phyloP scores from a whole-genome alignment of 2,329 filamentous ascomycete genomes.

The Neopestalotiopsis rosae region DNA sequence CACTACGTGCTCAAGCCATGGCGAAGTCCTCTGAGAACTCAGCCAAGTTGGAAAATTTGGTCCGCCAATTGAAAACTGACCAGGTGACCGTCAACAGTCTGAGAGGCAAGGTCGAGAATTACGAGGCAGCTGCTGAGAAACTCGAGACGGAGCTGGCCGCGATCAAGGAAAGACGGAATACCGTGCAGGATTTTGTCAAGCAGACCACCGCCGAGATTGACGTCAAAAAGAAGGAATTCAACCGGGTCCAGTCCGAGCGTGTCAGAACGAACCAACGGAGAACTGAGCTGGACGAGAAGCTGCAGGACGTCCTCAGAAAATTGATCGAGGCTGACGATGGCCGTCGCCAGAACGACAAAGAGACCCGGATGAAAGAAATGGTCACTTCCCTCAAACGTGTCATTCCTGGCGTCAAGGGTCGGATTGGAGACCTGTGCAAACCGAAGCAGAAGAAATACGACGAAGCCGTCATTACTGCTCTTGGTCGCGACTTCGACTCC shows the following conservation, averaged over 20 bases:
- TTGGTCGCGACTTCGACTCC: slow-evolving; percentile 92
- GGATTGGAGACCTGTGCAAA: slow-evolving; percentile 89
- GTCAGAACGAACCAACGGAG: slow-evolving; percentile 80
- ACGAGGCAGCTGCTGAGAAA: slow-evolving; percentile 75
- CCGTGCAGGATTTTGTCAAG: slow-evolving; percentile 67
- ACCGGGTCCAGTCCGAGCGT: slow-evolving; percentile 82
- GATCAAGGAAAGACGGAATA: slow-evolving; percentile 71
- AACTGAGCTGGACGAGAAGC: slow-evolving; percentile 90
- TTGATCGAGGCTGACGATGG: slow-evolving; percentile 87
- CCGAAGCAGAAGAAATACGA: slow-evolving; percentile 98
- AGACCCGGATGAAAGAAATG: slow-evolving; percentile 79
- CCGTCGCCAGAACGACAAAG: slow-evolving; percentile 83
- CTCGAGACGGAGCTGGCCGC: slow-evolving; percentile 73
- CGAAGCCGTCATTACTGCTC: slow-evolving; percentile 88
- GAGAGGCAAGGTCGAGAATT: slow-evolving; percentile 83
- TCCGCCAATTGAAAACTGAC: slow-evolving; percentile 87
- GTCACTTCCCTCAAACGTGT: slow-evolving; percentile 87
- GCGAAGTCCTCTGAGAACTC: slow-evolving; percentile 82
- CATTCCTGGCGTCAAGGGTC: slow-evolving; percentile 88
- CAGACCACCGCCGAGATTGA: slow-evolving; percentile 80
- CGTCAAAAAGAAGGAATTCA: slow-evolving; percentile 88
- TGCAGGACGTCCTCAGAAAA: slow-evolving; percentile 80
- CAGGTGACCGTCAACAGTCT: slow-evolving; percentile 89
- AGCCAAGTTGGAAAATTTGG: slow-evolving; percentile 82
- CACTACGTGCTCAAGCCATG: slow-evolving; percentile 82